Evolutionary conservation across 2,329 filamentous ascomycete species (phyloP).

Genomic region (Rutstroemia sydowiana): DNA sequence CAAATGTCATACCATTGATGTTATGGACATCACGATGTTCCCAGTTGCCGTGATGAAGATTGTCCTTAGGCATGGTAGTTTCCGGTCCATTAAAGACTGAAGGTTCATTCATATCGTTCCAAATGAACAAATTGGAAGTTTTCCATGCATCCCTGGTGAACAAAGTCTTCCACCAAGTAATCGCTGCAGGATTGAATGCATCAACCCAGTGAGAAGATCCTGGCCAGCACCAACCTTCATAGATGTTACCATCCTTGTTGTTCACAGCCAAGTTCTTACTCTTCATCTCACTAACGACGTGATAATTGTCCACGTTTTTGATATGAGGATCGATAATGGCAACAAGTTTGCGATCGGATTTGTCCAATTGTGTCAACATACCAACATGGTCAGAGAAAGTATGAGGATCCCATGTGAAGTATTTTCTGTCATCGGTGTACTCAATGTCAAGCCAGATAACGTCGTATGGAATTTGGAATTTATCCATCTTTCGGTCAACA

Average conservation of each 20-base stretch:
- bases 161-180: constrained; percentile 82
- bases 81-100: constrained; percentile 98
- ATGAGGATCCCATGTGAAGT: constrained; percentile 93
- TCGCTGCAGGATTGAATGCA: constrained; percentile 85
- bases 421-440: constrained; percentile 94
- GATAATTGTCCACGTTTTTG: constrained; percentile 80
- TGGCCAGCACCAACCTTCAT: constrained; percentile 98
- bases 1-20: constrained; percentile 87
- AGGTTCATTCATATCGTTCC: constrained; percentile 99
- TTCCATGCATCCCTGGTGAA: constrained; percentile 87
- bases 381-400: constrained; percentile 78
- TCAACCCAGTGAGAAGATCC: constrained; percentile 96
- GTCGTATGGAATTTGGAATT: constrained; percentile 91
- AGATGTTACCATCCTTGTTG: constrained; percentile 83
- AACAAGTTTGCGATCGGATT: constrained; percentile 82
- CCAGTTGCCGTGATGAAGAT: constrained; percentile 84
- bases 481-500: constrained; percentile 93
- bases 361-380: constrained; percentile 84
- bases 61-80: constrained; percentile 98
- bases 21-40: constrained; percentile 97
- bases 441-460: constrained; percentile 99
- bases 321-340: constrained; percentile 96
- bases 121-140: constrained; percentile 88
- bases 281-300: constrained; percentile 71
- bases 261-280: constrained; percentile 76